These are phyloP conservation scores for Botrytis aclada DNA, from an alignment of 2,329 filamentous ascomycete genomes.

Conservation along the genomic window DNA sequence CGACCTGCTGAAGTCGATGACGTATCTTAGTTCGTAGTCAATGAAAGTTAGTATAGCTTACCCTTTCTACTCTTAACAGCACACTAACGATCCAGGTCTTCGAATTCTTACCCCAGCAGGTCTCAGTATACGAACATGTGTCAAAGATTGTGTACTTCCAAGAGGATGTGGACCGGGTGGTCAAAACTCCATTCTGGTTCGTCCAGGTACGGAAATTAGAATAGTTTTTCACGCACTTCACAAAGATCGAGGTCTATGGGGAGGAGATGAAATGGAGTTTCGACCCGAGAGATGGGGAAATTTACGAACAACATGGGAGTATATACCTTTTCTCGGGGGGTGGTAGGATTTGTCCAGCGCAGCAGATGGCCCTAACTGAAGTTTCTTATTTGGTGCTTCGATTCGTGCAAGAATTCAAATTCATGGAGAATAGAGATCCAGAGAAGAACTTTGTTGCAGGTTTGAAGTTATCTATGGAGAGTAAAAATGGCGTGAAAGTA, in stretches of 20 bases:
- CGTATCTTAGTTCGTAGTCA: slow-evolving; percentile 53
- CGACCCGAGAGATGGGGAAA: slow-evolving; percentile 42
- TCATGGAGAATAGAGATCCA: neutral
- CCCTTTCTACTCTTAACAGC: neutral
- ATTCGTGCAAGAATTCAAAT: slow-evolving; percentile 5
- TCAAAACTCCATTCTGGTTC: slow-evolving; percentile 29
- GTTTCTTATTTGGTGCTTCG: neutral
- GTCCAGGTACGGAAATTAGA: slow-evolving; percentile 24
- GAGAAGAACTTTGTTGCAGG: neutral
- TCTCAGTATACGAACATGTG: neutral
- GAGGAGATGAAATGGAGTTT: slow-evolving; percentile 40
- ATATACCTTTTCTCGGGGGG: slow-evolving; percentile 5
- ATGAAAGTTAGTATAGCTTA: slow-evolving; percentile 47
- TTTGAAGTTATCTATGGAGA: neutral
- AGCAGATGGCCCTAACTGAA: neutral
- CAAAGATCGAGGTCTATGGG: slow-evolving; percentile 39
- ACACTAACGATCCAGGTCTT: neutral
- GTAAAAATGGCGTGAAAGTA: neutral
- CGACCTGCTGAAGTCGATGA: slow-evolving; percentile 48
- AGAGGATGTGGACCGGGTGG: slow-evolving; percentile 33
- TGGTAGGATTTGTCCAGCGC: neutral
- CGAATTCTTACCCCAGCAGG: neutral
- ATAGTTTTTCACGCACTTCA: slow-evolving; percentile 38
- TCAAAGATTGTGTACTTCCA: slow-evolving; percentile 24
- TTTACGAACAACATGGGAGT: slow-evolving; percentile 32